phyloP scores from a whole-genome alignment of 2,329 filamentous ascomycete species.

The Clarireedia homoeocarpa region DNA sequence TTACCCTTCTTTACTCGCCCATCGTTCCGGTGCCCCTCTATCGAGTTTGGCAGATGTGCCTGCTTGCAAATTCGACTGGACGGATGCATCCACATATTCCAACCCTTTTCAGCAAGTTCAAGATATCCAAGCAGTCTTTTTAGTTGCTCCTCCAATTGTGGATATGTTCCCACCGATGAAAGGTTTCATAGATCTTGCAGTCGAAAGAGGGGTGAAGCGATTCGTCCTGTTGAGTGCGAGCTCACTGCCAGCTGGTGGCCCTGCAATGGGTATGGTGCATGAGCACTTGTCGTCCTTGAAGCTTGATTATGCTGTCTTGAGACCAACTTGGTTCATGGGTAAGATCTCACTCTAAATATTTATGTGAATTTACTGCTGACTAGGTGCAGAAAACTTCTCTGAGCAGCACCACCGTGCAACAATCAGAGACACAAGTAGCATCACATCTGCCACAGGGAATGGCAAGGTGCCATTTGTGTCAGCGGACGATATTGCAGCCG shows the following conservation, averaged over 20 bases:
- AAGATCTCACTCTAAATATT: slow-evolving; percentile 7
- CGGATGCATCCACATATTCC: neutral
- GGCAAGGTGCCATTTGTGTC: slow-evolving; percentile 40
- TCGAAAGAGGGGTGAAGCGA: neutral
- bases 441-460: slow-evolving; percentile 36
- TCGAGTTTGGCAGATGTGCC: neutral
- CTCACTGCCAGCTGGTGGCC: neutral
- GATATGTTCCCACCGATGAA: neutral
- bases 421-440: slow-evolving; percentile 34
- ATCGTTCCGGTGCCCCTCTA: neutral
- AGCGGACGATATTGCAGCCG: slow-evolving; percentile 39
- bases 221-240: neutral
- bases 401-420: slow-evolving; percentile 6
- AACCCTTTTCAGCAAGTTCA: neutral
- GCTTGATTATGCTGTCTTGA: slow-evolving; percentile 35
- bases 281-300: slow-evolving; percentile 33
- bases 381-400: slow-evolving; percentile 16
- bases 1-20: neutral
- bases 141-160: neutral
- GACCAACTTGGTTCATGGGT: slow-evolving; percentile 42
- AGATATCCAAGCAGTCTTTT: neutral
- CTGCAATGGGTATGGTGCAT: slow-evolving; percentile 25
- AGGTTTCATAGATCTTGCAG: neutral
- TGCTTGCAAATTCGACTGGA: neutral
- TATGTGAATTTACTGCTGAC: neutral